phyloP scores from a whole-genome alignment of 1,139 yeast species.

The Kurtzmaniella quercitrusa region DNA sequence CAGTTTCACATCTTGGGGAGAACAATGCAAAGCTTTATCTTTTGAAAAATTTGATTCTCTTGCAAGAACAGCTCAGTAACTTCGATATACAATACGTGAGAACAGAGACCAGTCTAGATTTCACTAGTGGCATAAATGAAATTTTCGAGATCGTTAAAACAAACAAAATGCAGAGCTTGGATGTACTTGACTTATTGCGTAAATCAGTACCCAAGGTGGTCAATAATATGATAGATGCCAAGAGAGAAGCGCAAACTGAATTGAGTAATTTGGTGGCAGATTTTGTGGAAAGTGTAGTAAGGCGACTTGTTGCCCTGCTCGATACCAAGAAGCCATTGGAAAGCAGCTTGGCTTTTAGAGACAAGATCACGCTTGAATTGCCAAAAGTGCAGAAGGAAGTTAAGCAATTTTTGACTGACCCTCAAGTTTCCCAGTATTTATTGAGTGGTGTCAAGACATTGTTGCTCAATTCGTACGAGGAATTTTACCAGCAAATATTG shows the following conservation, averaged over 20 bases:
- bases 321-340: slow-evolving; percentile 25
- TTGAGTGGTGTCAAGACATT: slow-evolving; percentile 29
- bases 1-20: slow-evolving; percentile 36
- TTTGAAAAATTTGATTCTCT: slow-evolving; percentile 65
- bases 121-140: slow-evolving; percentile 65
- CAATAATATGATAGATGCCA: slow-evolving; percentile 82
- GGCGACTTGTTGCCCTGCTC: slow-evolving; percentile 31
- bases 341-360: slow-evolving; percentile 35
- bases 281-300: slow-evolving; percentile 44
- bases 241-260: slow-evolving; percentile 69
- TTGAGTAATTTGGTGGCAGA: slow-evolving; percentile 67
- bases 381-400: slow-evolving; percentile 56
- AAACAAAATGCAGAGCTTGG: slow-evolving; percentile 30
- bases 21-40: slow-evolving; percentile 64
- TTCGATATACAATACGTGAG: slow-evolving; percentile 80
- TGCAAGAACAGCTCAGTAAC: slow-evolving; percentile 66
- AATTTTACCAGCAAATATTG: slow-evolving; percentile 20
- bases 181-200: slow-evolving; percentile 56
- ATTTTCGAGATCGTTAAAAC: slow-evolving; percentile 45
- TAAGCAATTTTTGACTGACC: slow-evolving; percentile 40
- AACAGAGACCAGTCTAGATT: slow-evolving; percentile 72
- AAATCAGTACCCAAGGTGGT: slow-evolving; percentile 81
- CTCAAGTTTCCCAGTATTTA: slow-evolving; percentile 27
- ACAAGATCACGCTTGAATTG: slow-evolving; percentile 46
- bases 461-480: slow-evolving; percentile 29